Conservation (phyloP, 2,329 filamentous ascomycete species). For the Botrytis fragariae region DNA sequence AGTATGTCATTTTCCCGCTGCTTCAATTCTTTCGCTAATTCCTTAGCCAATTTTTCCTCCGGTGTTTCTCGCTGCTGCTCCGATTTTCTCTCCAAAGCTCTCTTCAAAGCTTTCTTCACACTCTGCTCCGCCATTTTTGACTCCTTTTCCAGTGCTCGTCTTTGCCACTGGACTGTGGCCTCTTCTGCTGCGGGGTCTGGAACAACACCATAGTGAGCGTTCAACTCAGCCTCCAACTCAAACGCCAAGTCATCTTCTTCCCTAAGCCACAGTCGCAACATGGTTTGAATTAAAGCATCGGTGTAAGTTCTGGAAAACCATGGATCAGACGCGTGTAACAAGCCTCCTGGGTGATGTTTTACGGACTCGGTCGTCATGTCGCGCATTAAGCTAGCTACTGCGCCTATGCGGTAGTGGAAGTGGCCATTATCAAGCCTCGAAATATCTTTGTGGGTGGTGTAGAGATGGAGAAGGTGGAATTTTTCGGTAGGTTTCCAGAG, state of each 20-base stretch:
- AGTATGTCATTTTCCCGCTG: no score
- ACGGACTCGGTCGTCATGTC: not conserved
- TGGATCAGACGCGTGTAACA: not conserved
- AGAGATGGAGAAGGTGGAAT: not conserved
- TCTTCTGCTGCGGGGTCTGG: not conserved
- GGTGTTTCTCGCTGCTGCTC: no score
- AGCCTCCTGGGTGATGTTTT: not conserved
- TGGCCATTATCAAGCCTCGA: accelerated
- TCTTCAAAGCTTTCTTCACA: no score
- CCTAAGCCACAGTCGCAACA: no score
- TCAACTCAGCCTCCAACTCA: not conserved
- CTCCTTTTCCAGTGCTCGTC: no score
- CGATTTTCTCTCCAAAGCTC: no score
- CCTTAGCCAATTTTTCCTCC: no score
- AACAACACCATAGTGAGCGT: not conserved
- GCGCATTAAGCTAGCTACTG: accelerated
- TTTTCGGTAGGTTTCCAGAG: not conserved
- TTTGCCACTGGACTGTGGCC: no score
- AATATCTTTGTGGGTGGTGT: not conserved
- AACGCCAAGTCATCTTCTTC: not conserved
- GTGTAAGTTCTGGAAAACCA: not conserved
- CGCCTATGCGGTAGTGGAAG: accelerated
- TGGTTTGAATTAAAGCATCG: no score
- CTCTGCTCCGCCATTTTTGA: no score
- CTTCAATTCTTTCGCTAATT: no score